Conservation (phyloP, 2,329 filamentous ascomycete species). For the Exophiala lecanii-corni region DNA sequence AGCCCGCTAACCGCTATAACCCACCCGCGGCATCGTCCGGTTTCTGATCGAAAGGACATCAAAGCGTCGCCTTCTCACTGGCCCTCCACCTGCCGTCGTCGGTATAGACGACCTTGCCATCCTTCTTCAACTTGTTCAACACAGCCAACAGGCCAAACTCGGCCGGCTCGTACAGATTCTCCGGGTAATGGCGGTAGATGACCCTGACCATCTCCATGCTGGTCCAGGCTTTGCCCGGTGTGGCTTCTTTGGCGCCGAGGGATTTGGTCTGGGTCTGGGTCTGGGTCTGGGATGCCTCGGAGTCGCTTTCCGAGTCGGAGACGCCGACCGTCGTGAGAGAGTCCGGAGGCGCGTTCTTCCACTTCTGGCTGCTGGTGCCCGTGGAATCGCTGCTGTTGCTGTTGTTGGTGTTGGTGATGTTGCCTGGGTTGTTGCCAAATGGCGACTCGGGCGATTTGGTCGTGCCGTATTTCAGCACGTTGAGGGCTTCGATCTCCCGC, state of each 20-base stretch:
- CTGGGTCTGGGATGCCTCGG: slow-evolving; percentile 30
- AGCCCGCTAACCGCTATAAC: no score
- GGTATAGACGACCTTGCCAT: slow-evolving; percentile 57
- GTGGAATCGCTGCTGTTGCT: slow-evolving; percentile 2
- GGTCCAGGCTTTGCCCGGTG: slow-evolving; percentile 51
- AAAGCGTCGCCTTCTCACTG: slow-evolving; percentile 23
- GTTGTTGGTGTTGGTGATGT: slow-evolving; percentile 4
- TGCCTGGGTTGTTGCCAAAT: slow-evolving; percentile 5
- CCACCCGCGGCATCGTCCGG: no score
- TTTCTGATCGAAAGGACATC: no score
- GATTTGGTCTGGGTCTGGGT: slow-evolving; percentile 33
- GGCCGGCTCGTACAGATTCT: slow-evolving; percentile 70
- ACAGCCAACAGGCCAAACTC: slow-evolving; percentile 73
- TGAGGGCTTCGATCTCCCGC: slow-evolving; percentile 73
- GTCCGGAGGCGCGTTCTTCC: slow-evolving; percentile 22
- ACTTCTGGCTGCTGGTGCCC: background rate
- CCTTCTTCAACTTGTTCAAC: slow-evolving; percentile 68
- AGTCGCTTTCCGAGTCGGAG: slow-evolving; percentile 10
- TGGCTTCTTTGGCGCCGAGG: slow-evolving; percentile 25
- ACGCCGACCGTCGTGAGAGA: slow-evolving; percentile 17
- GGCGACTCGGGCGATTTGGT: slow-evolving; percentile 11
- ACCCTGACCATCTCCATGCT: slow-evolving; percentile 79
- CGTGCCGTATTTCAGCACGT: slow-evolving; percentile 51
- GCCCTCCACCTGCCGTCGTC: slow-evolving; percentile 22
- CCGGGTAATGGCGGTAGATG: slow-evolving; percentile 76